Base-by-base conservation (phyloP, 352 stramenopile species). In the Phytophthora hybrid region DNA sequence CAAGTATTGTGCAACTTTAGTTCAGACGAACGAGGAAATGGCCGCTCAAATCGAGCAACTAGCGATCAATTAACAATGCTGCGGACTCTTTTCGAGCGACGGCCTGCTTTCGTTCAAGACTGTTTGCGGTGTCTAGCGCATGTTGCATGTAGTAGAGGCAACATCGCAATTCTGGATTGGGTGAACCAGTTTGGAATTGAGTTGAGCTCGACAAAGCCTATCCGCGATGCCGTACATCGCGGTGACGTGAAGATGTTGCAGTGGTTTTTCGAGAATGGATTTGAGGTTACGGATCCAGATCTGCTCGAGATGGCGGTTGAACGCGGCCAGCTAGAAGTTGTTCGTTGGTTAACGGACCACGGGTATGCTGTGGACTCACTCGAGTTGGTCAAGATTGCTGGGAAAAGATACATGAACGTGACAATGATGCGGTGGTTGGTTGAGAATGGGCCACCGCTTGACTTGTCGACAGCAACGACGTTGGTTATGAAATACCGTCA, bases 151-250 rank as follows among this genome's bases (percentile, higher is more conserved):
- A 37, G 14, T 37, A n/a, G 13, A 57, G 23, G 51, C 51, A 32
- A 57, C 51, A 32, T 37, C 13, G 21, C 13, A 19, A 23, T 57
- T 11, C 16, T 57, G 23, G 51, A 39, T 23, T 57, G 51, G 51
- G 21, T 57, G 21, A 57, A n/a, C 7, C 51, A 32, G 23, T 57
- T 57, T 41, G 51, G 51, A 11, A 32, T 57, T 14, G 51, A 57
- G 51, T n/a, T 57, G 51, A 23, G 23, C 0, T 57, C 51, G 13
- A 41, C 51, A 18, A 3, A 0, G 4, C 51, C 51, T 6, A 57
- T 57, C 14, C 51, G 51, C 3, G 21, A 37, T 18, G 51, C 23
- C 8, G 14, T 57, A 23, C 16, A 10, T 18, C 51, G 51, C 19
- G 23, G 23, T 5, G 51, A 39, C 23, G n/a, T 32, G 51, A 34